Evolutionary conservation across 768 basidiomycete species (phyloP), one percentile per base, ranked within the genome.

Genomic region (Mycena indigotica): DNA sequence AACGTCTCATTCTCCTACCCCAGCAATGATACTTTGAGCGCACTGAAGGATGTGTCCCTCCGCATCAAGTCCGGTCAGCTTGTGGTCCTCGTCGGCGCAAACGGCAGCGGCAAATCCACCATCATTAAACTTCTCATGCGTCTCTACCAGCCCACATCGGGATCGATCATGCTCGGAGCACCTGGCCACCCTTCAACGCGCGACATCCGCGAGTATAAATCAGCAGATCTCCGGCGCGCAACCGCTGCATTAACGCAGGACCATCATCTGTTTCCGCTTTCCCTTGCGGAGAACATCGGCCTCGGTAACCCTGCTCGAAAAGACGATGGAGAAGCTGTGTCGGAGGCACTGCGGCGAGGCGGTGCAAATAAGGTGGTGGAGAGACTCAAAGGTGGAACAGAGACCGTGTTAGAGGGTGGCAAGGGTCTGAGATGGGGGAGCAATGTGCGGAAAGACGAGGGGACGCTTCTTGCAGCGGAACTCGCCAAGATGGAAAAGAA

Each of bases 21-120:
- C 0, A 66, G 61, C 10, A 60, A 63, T 19, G 38, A 49, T 10
- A 40, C 28, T n/a, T 51, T 65, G 40, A 44, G 13, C n/a, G 68
- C 68, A 19, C 65, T 78, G 15, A 49, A 65, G 21, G 63, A 73
- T 49, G 59, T 79, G 48, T 73, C 76, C 0, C 69, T 81, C 51
- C 68, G 62, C 16, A 72, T 83, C 50, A 57, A 72, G 6, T 64
- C 79, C 5, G 81, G 80, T 1, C 70, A 75, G 28, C 64, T 81
- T 5, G 72, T 80, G 23, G 73, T 81, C 23, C 65, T 83, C 30
- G 79, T 80, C 8, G 81, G 82, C 13, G 65, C 56, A 8, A 80
- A 79, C 58, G 79, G 79, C 8, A 75, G 75, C 61, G 80, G 78
- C 5, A 81, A 81, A 61, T 70, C 73, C 1, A 75, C 79, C 5